Evolutionary conservation across 176 grass and related monocot species (phyloP), one percentile per base, ranked within the genome.

Genomic region (Oryza australiensis): DNA sequence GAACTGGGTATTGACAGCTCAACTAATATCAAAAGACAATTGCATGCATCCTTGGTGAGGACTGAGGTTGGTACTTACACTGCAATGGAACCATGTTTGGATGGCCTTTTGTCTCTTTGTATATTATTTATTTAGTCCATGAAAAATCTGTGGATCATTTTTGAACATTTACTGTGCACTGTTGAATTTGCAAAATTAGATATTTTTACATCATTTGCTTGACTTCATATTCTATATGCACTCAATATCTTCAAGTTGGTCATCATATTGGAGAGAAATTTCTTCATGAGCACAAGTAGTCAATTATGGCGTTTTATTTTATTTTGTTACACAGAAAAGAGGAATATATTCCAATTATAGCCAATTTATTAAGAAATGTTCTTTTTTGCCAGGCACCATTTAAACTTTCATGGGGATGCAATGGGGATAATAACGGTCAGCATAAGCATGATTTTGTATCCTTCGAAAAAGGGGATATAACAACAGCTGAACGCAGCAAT

Each of bases 371-470:
- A 34, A 65, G 3, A 59, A 55, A 24, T 1, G 9, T n/a, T 34
- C 70, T 68, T 40, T 12, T 84, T 66, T 64, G 10, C 71, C 71
- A 86, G 86, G 82, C 79, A 74, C 66, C 83, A 75, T 92, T 92
- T 86, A 92, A 57, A 83, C 90, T 92, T 88, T 97, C 92, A 55
- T 98, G 95, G 95, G 95, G 95, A 88, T 91, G 77, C 81, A 98
- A 98, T 83, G 95, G 90, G 45, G 85, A 98, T 24, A 90, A 91
- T 83, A 98, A 88, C 82, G 95, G 95, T 7, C 92, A 95, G 73
- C 95, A 93, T 60, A 98, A 95, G 86, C 95, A 98, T 90, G 95
- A 98, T 74, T 87, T 98, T 88, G 95, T 98, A 40, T 98, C 95
- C 46, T 98, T 98, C 30, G 95, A 95, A 87, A 94, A 93, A 82